Base-by-base conservation (phyloP, 768 basidiomycete species). In the Russula emetica region DNA sequence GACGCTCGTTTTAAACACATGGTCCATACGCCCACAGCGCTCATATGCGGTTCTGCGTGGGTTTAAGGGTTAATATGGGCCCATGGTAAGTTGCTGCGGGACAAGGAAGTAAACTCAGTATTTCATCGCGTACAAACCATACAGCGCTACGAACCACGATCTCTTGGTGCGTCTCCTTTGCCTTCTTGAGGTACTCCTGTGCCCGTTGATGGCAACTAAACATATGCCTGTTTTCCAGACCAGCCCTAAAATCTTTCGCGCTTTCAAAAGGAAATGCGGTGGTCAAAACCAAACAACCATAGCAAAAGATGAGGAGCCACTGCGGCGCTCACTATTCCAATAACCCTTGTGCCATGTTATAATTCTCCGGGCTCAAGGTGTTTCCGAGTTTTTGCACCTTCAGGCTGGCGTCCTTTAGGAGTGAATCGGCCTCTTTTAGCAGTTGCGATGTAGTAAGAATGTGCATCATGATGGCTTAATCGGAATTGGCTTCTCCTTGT, bases 151-250 rank as follows among this genome's bases (percentile, higher is more conserved):
- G 20, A 54, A 63, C 62, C 62, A 59, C 13, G 18, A 63, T 59
- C 5, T 4, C 32, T 54, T 20, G 22, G 11, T 58, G n/a, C 5
- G 62, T 49, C 45, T 59, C 62, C n/a, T 30, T 58, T 26, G 58
- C 57, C 28, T 63, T n/a, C n/a, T 59, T 45, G 16, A 54, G 52
- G 26, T 63, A 63, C 2, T 30, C 26, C 13, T 59, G 62, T 14
- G 52, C 32, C 26, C 32, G 52, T 2, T 36, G 45, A 16, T 24
- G 13, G 16, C 45, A 58, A 20, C 58, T 34, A 20, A 63, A 13
- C 3, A 42, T 14, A 22, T 16, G 13, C 26, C 49, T 59, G 14
- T 47, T 28, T 28, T 63, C 62, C 28, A 63, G 45, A 24, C 57
- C 62, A 24, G 3, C 36, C 14, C 62, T 58, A 14, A 38, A 49